phyloP scores from a whole-genome alignment of 106 monocot genomes.

The Acorus calamus region DNA sequence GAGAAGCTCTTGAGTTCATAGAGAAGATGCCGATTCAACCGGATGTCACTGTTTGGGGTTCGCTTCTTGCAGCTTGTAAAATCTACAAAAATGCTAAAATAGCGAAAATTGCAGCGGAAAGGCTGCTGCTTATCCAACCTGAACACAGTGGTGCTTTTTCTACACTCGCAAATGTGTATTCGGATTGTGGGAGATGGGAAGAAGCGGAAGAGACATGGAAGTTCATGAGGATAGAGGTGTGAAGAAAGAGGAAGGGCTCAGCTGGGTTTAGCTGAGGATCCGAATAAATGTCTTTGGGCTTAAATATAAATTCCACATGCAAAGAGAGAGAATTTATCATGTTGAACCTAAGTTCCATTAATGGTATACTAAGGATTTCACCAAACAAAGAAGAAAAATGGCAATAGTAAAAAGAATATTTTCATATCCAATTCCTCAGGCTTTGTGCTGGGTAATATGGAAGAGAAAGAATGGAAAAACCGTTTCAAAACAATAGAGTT shows the following conservation, averaged over 20 bases:
- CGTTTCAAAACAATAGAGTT: no score
- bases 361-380: no score
- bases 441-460: no score
- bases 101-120: slow-evolving; percentile 57
- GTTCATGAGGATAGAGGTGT: slow-evolving; percentile 66
- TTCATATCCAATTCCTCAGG: no score
- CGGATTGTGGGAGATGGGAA: slow-evolving; percentile 69
- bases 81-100: slow-evolving; percentile 68
- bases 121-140: slow-evolving; percentile 52
- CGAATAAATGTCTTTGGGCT: slow-evolving; percentile 61
- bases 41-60: slow-evolving; percentile 84
- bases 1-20: slow-evolving; percentile 73
- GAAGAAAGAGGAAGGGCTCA: slow-evolving; percentile 77
- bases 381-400: no score
- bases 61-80: slow-evolving; percentile 67
- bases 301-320: slow-evolving; percentile 55
- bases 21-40: slow-evolving; percentile 63
- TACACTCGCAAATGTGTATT: slow-evolving; percentile 81
- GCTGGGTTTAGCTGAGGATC: slow-evolving; percentile 61
- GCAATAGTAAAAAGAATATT: no score
- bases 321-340: no score
- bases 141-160: slow-evolving; percentile 82
- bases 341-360: no score
- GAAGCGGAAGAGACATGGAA: slow-evolving; percentile 73
- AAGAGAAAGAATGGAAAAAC: no score